Conservation (phyloP, 257 asterid genomes). For the Solanum piurae region DNA sequence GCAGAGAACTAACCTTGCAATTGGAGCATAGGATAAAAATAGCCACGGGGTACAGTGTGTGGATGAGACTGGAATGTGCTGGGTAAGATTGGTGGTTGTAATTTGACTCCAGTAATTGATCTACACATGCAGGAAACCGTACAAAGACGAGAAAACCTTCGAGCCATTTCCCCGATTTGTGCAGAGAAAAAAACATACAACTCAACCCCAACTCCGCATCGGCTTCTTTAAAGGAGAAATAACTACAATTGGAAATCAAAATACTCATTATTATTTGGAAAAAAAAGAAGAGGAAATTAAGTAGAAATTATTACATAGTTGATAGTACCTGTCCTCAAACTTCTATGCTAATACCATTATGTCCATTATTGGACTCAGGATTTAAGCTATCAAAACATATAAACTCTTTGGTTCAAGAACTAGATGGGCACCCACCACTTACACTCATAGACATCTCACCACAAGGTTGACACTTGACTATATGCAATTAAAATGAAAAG, state of each 20-base stretch:
- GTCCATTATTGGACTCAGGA: neutral
- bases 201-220: neutral
- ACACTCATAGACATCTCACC: neutral
- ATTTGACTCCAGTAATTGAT: neutral
- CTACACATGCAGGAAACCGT: neutral
- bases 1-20: conserved; percentile 21
- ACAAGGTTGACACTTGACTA: neutral
- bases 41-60: neutral
- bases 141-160: neutral
- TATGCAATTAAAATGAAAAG: neutral
- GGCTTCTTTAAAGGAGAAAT: neutral
- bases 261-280: neutral
- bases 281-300: neutral
- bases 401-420: neutral
- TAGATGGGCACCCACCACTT: neutral
- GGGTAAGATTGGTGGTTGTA: neutral
- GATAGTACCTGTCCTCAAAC: neutral
- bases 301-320: neutral
- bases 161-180: neutral
- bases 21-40: conserved; percentile 3
- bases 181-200: neutral
- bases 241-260: neutral
- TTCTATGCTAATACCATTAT: neutral
- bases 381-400: neutral
- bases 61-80: neutral